These are phyloP conservation scores for Lactarius trivialis DNA, from an alignment of 768 basidiomycete species.

Conservation along the genomic window DNA sequence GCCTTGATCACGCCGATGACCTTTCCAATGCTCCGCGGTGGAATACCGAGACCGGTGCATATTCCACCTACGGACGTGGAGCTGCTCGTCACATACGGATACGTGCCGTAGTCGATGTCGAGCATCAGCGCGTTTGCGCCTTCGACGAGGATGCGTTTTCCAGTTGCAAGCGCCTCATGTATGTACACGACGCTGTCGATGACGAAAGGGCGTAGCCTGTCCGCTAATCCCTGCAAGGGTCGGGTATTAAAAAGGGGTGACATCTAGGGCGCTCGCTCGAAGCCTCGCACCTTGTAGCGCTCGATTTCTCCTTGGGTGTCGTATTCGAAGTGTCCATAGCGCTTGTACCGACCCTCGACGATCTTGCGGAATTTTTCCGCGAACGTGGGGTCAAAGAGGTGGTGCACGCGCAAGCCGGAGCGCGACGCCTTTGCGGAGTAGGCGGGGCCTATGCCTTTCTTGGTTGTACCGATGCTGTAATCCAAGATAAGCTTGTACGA, in stretches of 20 bases:
- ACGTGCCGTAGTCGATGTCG: slow-evolving; percentile 96
- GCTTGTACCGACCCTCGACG: slow-evolving; percentile 96
- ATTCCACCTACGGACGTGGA: slow-evolving; percentile 93
- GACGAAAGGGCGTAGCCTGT: slow-evolving; percentile 80
- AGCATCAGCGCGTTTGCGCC: slow-evolving; percentile 99
- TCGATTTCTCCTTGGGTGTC: slow-evolving; percentile 95
- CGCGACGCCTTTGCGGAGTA: slow-evolving; percentile 97
- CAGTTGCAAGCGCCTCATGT: slow-evolving; percentile 66
- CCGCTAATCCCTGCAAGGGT: slow-evolving; percentile 60
- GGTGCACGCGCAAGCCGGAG: slow-evolving; percentile 92
- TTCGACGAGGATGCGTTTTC: slow-evolving; percentile 86
- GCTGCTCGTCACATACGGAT: slow-evolving; percentile 95
- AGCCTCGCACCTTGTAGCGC: slow-evolving; percentile 68
- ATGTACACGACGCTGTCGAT: slow-evolving; percentile 83
- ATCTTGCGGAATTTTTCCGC: slow-evolving; percentile 89
- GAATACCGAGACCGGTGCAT: slow-evolving; percentile 95
- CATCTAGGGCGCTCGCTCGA: not conserved
- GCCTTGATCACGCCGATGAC: slow-evolving; percentile 94
- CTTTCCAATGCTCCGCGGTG: slow-evolving; percentile 80
- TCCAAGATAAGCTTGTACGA: not conserved
- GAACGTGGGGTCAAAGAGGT: slow-evolving; percentile 87
- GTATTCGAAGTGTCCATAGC: slow-evolving; percentile 96
- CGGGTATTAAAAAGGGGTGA: not conserved
- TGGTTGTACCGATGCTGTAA: slow-evolving; percentile 90
- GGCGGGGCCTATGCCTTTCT: slow-evolving; percentile 96